Evolutionary conservation across 1,139 yeast genomes (phyloP), one percentile per base, ranked within the genome.

Genomic region (Sugiyamaella paludigena): DNA sequence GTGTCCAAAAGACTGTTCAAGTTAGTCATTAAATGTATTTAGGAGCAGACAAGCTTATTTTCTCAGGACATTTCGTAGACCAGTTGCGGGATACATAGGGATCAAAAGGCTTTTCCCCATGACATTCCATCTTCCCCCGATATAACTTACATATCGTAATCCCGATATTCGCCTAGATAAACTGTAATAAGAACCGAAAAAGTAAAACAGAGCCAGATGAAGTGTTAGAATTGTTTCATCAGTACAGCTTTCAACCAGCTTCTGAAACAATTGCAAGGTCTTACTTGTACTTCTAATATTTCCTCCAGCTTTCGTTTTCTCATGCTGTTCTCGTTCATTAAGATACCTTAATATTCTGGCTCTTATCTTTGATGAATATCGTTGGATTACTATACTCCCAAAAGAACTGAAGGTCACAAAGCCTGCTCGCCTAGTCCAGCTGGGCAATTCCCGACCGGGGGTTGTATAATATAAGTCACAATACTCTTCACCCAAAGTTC

Each of bases 401-500:
- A 66, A 53, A 3, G 65, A 52, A 29, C 63, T 58, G n/a, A 63
- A 50, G 11, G 63, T 42, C 11, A 70, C 68, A 47, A 54, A 69
- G 7, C 63, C 66, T 2, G 59, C 57, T 15, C 70, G 55, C 35
- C 68, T 53, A 36, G 48, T 38, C 52, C 56, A 52, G 9, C 55
- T 45, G 7, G 67, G 66, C 3, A 64, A 46, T 59, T 71, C 0
- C 83, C 87, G 46, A 67, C 68, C 51, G 75, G 73, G 51, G 65
- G 65, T 75, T 6, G 87, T 86, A 61, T 88, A 87, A 15, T 84
- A 72, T 50, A 91, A 71, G 66, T 91, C 96, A 13, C 91, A 92
- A 65, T 91, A 91, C 67, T 92, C 98, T 64, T 91, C 98, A 0
- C 98, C 98, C 31, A 91, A 70, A 0, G 98, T 91, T 49, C 94